These are phyloP conservation scores for Bruguiera parviflora DNA, from an alignment of 345 rosid genomes.

Conservation along the genomic window DNA sequence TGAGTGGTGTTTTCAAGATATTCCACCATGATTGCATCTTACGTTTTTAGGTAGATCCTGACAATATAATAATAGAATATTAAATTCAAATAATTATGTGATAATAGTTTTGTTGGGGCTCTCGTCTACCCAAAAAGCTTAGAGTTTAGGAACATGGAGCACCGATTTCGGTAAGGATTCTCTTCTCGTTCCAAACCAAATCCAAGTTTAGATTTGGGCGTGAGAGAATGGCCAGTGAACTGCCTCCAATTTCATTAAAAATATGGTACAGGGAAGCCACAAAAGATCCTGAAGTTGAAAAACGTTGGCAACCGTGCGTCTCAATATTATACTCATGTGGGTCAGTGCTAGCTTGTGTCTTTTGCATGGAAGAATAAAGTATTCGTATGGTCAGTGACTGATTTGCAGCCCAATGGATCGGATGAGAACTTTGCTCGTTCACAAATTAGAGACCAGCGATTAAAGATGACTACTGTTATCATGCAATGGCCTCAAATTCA, in stretches of 20 bases:
- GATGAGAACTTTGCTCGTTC: too few species aligned
- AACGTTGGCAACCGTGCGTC: too few species aligned
- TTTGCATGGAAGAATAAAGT: too few species aligned
- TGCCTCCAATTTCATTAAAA: neutral
- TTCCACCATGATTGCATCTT: slow-evolving; percentile 54
- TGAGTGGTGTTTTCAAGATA: slow-evolving; percentile 40
- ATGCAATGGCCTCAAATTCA: too few species aligned
- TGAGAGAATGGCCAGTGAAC: slow-evolving; percentile 27
- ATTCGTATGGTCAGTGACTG: too few species aligned
- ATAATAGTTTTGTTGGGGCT: neutral
- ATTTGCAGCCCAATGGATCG: too few species aligned
- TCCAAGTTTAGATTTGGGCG: slow-evolving; percentile 42
- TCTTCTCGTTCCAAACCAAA: slow-evolving; percentile 22
- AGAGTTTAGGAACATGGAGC: slow-evolving; percentile 29
- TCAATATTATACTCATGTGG: too few species aligned
- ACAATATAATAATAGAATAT: neutral
- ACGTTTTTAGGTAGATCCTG: slow-evolving; percentile 44
- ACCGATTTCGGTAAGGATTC: slow-evolving; percentile 30
- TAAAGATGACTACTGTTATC: too few species aligned
- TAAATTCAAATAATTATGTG: neutral
- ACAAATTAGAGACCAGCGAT: too few species aligned
- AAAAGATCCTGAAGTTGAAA: neutral
- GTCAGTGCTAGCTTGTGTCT: too few species aligned
- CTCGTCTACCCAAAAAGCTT: neutral
- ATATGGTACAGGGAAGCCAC: neutral